Percentiles rank a stretch among this genome's conserved stretches.
phyloP scores from a whole-genome alignment of 1,284 basidiomycete genomes.

The Abortiporus biennis region DNA sequence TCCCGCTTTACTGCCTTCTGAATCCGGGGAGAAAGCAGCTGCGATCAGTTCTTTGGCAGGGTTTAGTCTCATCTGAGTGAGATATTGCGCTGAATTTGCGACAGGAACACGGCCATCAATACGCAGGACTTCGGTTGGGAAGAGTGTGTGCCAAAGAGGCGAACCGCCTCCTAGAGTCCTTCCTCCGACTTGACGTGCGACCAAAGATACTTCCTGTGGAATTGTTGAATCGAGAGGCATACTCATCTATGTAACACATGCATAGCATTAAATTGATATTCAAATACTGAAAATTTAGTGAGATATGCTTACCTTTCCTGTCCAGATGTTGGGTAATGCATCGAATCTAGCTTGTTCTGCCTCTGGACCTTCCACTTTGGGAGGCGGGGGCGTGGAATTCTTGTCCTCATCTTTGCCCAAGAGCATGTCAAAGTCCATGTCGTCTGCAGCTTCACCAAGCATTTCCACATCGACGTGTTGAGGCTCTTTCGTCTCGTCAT shows the following conservation, averaged over 20 bases:
- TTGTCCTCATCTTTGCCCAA: conserved; percentile 53
- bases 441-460: conserved; percentile 44
- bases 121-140: conserved; percentile 58
- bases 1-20: conserved; percentile 34
- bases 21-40: conserved; percentile 59
- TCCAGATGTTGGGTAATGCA: conserved; percentile 56
- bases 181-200: conserved; percentile 70
- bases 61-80: conserved; percentile 71
- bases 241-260: conserved; percentile 40
- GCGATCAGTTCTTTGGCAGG: conserved; percentile 75
- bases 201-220: conserved; percentile 57
- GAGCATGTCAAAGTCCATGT: conserved; percentile 81
- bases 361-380: conserved; percentile 16
- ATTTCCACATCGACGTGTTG: conserved; percentile 30
- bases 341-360: conserved; percentile 40
- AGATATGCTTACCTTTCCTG: conserved; percentile 50
- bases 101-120: conserved; percentile 82
- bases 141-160: conserved; percentile 63
- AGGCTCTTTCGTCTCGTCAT: conserved; percentile 33
- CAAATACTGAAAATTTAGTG: conserved; percentile 2
- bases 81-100: conserved; percentile 66
- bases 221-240: conserved; percentile 73
- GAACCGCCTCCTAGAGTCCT: conserved; percentile 47
- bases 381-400: conserved; percentile 26
- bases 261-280: conserved; percentile 1